Evolutionary conservation across 257 asterid species (phyloP).

Genomic region (Scutellaria galericulata): DNA sequence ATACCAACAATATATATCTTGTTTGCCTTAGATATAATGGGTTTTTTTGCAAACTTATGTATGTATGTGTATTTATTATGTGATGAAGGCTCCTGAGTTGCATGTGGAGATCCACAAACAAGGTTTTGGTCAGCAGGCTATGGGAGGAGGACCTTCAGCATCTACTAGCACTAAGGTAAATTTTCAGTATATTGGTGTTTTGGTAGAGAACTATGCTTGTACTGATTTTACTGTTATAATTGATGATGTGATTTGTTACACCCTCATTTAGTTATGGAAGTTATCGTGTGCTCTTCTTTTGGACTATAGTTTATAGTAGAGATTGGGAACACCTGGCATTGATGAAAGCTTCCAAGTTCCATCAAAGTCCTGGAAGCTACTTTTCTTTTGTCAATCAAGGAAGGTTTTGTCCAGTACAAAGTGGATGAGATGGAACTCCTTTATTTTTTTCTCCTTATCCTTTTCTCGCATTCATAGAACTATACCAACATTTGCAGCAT

Average conservation of each 20-base stretch:
- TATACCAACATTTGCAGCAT: neutral
- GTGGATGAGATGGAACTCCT: too few species aligned
- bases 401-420: neutral
- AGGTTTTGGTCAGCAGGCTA: slow-evolving; percentile 72
- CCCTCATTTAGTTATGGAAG: too few species aligned
- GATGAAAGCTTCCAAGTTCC: neutral
- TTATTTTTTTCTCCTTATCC: too few species aligned
- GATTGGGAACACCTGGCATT: neutral
- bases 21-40: neutral
- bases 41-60: slow-evolving; percentile 18
- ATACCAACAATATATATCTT: neutral
- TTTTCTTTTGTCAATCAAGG: neutral
- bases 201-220: neutral
- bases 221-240: neutral
- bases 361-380: neutral
- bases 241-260: too few species aligned
- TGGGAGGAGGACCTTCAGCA: slow-evolving; percentile 78
- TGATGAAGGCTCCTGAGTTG: slow-evolving; percentile 76
- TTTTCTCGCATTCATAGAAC: neutral
- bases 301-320: neutral
- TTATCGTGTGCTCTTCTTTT: too few species aligned
- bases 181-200: neutral
- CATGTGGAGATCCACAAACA: slow-evolving; percentile 87
- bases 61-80: slow-evolving; percentile 22
- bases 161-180: slow-evolving; percentile 75